A percentile compares a stretch with the other conserved stretches of the same genome.
Conservation (phyloP, 148 eudicot species). For the Dysphania ambrosioides region DNA sequence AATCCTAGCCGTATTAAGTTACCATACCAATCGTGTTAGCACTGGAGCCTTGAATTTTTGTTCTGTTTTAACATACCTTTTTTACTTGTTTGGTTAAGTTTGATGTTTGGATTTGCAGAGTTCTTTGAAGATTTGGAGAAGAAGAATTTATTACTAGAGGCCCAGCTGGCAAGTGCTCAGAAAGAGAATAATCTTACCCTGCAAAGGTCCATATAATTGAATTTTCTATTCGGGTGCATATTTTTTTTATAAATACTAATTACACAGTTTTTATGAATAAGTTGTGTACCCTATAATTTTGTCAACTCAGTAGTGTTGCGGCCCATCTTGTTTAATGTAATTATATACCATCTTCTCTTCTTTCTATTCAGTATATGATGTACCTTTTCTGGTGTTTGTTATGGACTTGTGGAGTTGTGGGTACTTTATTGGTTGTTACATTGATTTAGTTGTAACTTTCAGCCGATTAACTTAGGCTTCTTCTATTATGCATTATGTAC, state of each 20-base stretch:
- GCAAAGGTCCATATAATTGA: slow-evolving; percentile 43
- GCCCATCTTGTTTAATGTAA: background rate
- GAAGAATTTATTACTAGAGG: slow-evolving; percentile 60
- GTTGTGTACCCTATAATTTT: background rate
- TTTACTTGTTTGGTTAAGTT: slow-evolving; percentile 10
- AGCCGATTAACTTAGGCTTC: background rate
- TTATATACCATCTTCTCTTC: too few species aligned
- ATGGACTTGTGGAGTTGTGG: background rate
- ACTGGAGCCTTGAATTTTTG: too few species aligned
- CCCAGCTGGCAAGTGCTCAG: slow-evolving; percentile 60
- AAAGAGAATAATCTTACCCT: slow-evolving; percentile 47
- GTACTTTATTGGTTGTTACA: background rate
- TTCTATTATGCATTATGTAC: background rate
- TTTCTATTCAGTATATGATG: too few species aligned
- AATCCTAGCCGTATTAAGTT: too few species aligned
- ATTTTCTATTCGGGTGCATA: background rate
- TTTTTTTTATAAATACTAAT: too few species aligned
- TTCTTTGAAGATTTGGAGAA: slow-evolving; percentile 59
- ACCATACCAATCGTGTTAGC: too few species aligned
- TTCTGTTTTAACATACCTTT: too few species aligned
- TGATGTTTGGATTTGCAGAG: slow-evolving; percentile 39
- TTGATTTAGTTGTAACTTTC: background rate
- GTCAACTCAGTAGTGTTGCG: background rate
- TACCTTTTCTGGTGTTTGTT: too few species aligned
- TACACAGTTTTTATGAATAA: background rate